Conservation (phyloP, 2,329 filamentous ascomycete genomes). For the Thielaviopsis euricoi region DNA sequence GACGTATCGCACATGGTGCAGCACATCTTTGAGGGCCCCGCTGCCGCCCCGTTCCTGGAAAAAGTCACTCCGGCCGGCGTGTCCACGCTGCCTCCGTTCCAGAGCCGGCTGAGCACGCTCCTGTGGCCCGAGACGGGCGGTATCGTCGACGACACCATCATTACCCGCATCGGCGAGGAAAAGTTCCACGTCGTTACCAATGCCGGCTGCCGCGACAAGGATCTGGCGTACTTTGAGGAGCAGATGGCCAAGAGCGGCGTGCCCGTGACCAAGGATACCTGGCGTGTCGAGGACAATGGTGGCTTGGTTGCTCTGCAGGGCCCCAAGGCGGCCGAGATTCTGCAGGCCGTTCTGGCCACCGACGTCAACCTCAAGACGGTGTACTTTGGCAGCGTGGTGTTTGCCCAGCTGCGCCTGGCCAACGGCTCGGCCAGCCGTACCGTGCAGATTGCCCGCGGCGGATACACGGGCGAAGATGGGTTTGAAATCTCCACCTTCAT, state of each 20-base stretch:
- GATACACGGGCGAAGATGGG: slow-evolving; percentile 95
- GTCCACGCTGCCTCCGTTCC: slow-evolving; percentile 43
- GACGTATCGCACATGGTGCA: slow-evolving; percentile 97
- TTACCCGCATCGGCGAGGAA: slow-evolving; percentile 60
- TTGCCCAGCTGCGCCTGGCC: slow-evolving; percentile 46
- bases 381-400: slow-evolving; percentile 65
- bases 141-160: slow-evolving; percentile 87
- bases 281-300: slow-evolving; percentile 53
- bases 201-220: slow-evolving; percentile 79
- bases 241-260: slow-evolving; percentile 48
- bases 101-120: slow-evolving; percentile 70
- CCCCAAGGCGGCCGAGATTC: slow-evolving; percentile 54
- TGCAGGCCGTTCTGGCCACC: slow-evolving; percentile 43
- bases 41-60: slow-evolving; percentile 67
- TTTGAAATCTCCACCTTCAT: slow-evolving; percentile 78
- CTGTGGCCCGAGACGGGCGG: slow-evolving; percentile 68
- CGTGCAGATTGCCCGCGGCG: slow-evolving; percentile 62
- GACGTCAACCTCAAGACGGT: slow-evolving; percentile 45
- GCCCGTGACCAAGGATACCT: slow-evolving; percentile 35
- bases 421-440: slow-evolving; percentile 27
- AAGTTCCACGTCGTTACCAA: slow-evolving; percentile 91
- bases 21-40: slow-evolving; percentile 67
- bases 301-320: slow-evolving; percentile 85
- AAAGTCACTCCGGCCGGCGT: slow-evolving; percentile 66
- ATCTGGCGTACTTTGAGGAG: slow-evolving; percentile 56